Percentiles rank a stretch among this genome's conserved stretches.
Conservation (phyloP, 2,329 filamentous ascomycete genomes). For the Apiospora pterosperma region DNA sequence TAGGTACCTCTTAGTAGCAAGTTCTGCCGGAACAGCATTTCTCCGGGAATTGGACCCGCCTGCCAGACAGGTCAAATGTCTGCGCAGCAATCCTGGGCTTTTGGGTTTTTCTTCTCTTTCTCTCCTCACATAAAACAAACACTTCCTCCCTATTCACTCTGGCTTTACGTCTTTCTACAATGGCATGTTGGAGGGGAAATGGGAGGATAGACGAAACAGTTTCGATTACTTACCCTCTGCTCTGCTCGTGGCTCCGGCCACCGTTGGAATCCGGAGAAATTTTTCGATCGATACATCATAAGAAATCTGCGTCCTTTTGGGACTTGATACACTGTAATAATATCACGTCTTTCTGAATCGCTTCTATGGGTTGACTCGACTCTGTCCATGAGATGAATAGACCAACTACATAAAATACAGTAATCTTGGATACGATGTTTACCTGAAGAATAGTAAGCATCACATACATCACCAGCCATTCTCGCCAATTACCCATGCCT, state of each 20-base stretch:
- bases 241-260: slow-evolving; percentile 28
- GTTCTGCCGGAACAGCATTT: background rate
- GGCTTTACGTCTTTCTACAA: slow-evolving; percentile 47
- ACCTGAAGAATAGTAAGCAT: background rate
- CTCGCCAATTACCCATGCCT: background rate
- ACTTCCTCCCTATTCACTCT: slow-evolving; percentile 65
- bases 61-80: background rate
- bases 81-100: background rate
- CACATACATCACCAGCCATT: background rate
- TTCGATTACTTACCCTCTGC: slow-evolving; percentile 58
- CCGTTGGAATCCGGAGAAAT: slow-evolving; percentile 33
- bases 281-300: slow-evolving; percentile 32
- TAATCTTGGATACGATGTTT: background rate
- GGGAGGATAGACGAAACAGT: slow-evolving; percentile 56
- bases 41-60: background rate
- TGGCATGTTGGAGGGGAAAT: slow-evolving; percentile 66
- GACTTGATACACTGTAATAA: too few relatives aligned
- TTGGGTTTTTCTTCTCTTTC: slow-evolving; percentile 11
- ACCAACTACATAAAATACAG: background rate
- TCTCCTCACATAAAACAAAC: slow-evolving; percentile 37
- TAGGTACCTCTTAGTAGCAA: background rate
- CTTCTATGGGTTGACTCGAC: too few relatives aligned
- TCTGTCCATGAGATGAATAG: too few relatives aligned
- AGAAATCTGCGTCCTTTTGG: too few relatives aligned
- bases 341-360: too few relatives aligned